Base-by-base conservation (phyloP, 2,329 filamentous ascomycete genomes). In the Fusarium caatingaense region DNA sequence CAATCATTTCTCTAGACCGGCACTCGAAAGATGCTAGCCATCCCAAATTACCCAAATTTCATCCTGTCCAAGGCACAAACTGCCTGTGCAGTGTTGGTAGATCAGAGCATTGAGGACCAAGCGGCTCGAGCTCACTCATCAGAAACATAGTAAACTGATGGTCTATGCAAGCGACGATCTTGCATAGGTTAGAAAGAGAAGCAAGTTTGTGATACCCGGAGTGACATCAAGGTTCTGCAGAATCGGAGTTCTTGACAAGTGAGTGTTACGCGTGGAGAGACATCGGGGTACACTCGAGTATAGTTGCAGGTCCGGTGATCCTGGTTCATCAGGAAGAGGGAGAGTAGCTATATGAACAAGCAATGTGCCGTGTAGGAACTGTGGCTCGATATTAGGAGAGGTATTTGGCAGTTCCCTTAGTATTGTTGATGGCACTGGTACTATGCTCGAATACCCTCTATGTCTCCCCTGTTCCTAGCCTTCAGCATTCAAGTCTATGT, bases 191-290 rank as follows among this genome's bases (percentile, higher is more conserved):
- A 37, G 18, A n/a, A 11, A n/a, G 18, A n/a, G 34, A n/a, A n/a
- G 18, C 18, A 37, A 37, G 18, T 37, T n/a, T 37, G 5, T 23
- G 30, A 56, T 30, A n/a, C 10, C 13, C 18, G 7, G 23, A 44
- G 48, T 48, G n/a, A 34, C 15, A 27, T 45, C 34, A 34, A 51
- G 13, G 32, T 27, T 34, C 32, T 42, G 55, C 23, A 56, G 57
- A 54, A 60, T 61, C 51, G 44, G 47, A 60, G 62, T 69, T 56
- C 49, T 12, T 56, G 40, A 53, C 49, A 56, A 42, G 56, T 53
- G 59, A 62, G 42, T 44, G 56, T 47, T 64, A 58, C 34, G 18
- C 45, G 48, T 57, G 48, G 60, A n/a, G 37, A 56, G 30, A 57
- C 16, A 61, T n/a, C 54, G 27, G 41, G 12, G 30, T 47, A 44